phyloP scores from a whole-genome alignment of 495 filamentous ascomycete genomes.

The Immersiella caudata region DNA sequence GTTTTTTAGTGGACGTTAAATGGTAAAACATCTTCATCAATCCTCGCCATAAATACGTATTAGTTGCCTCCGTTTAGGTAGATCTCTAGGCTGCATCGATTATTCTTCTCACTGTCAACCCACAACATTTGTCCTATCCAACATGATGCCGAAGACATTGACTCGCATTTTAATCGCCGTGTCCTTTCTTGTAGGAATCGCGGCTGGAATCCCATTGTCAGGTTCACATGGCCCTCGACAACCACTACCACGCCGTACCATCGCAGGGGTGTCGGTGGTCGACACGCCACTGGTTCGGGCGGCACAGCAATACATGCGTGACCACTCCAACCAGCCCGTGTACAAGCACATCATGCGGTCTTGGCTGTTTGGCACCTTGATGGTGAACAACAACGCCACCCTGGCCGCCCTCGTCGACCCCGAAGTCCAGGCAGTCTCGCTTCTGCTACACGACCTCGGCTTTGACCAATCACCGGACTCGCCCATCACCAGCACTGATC shows the following conservation, averaged over 20 bases:
- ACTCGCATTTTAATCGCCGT: too few species aligned
- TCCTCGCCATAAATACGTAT: too few species aligned
- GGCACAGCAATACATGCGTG: slow-evolving; percentile 45
- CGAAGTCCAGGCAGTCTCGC: slow-evolving; percentile 39
- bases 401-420: slow-evolving; percentile 33
- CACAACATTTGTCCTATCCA: too few species aligned
- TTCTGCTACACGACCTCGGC: slow-evolving; percentile 42
- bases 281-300: slow-evolving; percentile 44
- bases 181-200: neutral
- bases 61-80: too few species aligned
- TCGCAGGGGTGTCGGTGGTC: slow-evolving; percentile 42
- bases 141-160: too few species aligned
- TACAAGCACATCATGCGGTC: slow-evolving; percentile 51
- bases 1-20: too few species aligned
- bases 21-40: too few species aligned
- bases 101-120: too few species aligned
- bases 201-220: neutral
- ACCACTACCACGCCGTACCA: slow-evolving; percentile 2
- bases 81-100: too few species aligned
- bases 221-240: neutral
- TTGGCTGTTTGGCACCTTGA: slow-evolving; percentile 44
- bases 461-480: slow-evolving; percentile 30
- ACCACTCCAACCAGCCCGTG: slow-evolving; percentile 36
- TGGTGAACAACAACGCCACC: slow-evolving; percentile 35
- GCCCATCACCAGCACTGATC: slow-evolving; percentile 34